Conservation (phyloP, 1,284 basidiomycete species). For the Leccinum olivaceoglutinosum region DNA sequence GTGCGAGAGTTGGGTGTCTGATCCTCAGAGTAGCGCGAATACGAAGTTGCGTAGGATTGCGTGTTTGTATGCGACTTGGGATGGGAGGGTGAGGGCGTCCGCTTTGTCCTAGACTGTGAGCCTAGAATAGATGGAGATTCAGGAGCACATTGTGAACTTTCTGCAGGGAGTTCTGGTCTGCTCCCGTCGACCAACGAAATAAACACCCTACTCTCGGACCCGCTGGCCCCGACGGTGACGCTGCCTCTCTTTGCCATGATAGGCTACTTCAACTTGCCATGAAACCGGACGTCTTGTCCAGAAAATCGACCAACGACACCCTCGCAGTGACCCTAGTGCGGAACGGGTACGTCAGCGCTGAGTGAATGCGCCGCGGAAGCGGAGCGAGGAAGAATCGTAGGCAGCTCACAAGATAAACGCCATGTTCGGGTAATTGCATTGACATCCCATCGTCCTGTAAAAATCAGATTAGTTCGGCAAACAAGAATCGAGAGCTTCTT, state of each 20-base stretch:
- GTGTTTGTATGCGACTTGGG: slow-evolving; percentile 13
- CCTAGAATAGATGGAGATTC: slow-evolving; percentile 21
- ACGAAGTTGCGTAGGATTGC: slow-evolving; percentile 15
- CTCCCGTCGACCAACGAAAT: slow-evolving; percentile 15
- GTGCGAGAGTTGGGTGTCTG: slow-evolving; percentile 3
- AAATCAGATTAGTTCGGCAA: slow-evolving; percentile 12
- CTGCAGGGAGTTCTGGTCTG: slow-evolving; percentile 1
- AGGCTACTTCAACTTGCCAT: slow-evolving; percentile 74
- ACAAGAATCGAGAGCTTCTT: not conserved
- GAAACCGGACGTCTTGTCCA: slow-evolving; percentile 64
- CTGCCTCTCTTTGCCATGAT: slow-evolving; percentile 63
- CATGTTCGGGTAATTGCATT: slow-evolving; percentile 62
- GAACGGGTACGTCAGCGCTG: slow-evolving; percentile 3
- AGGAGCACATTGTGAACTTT: slow-evolving; percentile 6
- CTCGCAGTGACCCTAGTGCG: slow-evolving; percentile 74
- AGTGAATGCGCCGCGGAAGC: not conserved
- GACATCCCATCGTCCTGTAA: slow-evolving; percentile 75
- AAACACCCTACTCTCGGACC: slow-evolving; percentile 13
- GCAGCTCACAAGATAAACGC: slow-evolving; percentile 54
- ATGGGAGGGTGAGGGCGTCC: slow-evolving; percentile 17
- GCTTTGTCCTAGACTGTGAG: slow-evolving; percentile 16
- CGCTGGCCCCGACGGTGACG: slow-evolving; percentile 7
- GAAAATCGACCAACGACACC: slow-evolving; percentile 85
- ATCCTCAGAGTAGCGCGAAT: slow-evolving; percentile 17
- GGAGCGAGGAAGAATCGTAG: not conserved